phyloP scores from a whole-genome alignment of 192 early-diverging fungal species.

The Kappamyces sp. region DNA sequence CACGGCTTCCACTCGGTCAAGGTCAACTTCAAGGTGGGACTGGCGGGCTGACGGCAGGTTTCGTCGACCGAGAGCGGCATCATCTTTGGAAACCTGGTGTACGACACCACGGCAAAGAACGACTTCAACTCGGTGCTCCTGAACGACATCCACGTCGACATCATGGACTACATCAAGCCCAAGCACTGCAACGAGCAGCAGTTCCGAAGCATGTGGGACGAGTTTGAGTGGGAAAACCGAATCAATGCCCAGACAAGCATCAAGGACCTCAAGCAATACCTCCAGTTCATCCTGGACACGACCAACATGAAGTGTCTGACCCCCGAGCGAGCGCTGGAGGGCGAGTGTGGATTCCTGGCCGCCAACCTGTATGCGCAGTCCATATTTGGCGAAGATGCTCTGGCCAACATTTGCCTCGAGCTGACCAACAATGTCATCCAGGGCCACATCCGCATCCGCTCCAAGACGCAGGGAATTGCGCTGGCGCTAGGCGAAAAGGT shows the following conservation, averaged over 20 bases:
- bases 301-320: slow-evolving; percentile 99
- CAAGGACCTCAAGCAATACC: slow-evolving; percentile 80
- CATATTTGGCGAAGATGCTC: slow-evolving; percentile 97
- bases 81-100: slow-evolving; percentile 98
- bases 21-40: slow-evolving; percentile 84
- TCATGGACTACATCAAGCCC: slow-evolving; percentile 99
- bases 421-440: slow-evolving; percentile 63
- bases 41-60: slow-evolving; percentile 37
- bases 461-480: slow-evolving; percentile 98
- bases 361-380: slow-evolving; percentile 95
- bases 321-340: slow-evolving; percentile 81
- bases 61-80: slow-evolving; percentile 97
- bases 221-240: slow-evolving; percentile 99
- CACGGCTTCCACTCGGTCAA: slow-evolving; percentile 93
- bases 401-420: slow-evolving; percentile 96
- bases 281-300: slow-evolving; percentile 88
- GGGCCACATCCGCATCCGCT: slow-evolving; percentile 95
- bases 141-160: slow-evolving; percentile 98
- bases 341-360: slow-evolving; percentile 95
- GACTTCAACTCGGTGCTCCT: slow-evolving; percentile 91
- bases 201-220: slow-evolving; percentile 98
- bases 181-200: slow-evolving; percentile 80
- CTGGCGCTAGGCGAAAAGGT: slow-evolving; percentile 75
- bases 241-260: slow-evolving; percentile 94
- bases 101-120: slow-evolving; percentile 87